Conservation (phyloP, 306 rosid species). For the Gynostemma pentaphyllum region DNA sequence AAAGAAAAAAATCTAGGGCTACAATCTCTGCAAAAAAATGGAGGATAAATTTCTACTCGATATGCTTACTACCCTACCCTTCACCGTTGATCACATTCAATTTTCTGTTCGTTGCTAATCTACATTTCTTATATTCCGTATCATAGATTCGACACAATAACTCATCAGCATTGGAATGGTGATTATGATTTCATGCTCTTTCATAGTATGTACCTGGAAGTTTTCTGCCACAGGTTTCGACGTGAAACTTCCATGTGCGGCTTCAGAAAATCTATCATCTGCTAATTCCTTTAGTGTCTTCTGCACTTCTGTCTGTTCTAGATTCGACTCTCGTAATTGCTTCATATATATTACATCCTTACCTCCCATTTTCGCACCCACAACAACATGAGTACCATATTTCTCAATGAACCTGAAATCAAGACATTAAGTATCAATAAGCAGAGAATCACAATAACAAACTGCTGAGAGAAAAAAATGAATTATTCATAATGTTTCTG, state of each 20-base stretch:
- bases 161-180: not conserved
- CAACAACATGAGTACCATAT: slow-evolving; percentile 80
- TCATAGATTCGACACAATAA: not conserved
- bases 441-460: not conserved
- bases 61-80: not conserved
- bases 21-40: not conserved
- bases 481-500: not conserved
- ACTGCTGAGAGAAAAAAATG: not conserved
- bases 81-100: not conserved
- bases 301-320: slow-evolving; percentile 53
- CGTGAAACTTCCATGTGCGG: slow-evolving; percentile 21
- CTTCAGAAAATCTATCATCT: slow-evolving; percentile 52
- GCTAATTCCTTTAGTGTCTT: slow-evolving; percentile 61
- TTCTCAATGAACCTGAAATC: slow-evolving; percentile 76
- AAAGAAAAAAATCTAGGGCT: not conserved
- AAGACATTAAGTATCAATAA: not conserved
- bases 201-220: slow-evolving; percentile 26
- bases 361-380: slow-evolving; percentile 96
- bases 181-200: not conserved
- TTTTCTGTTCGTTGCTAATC: not conserved
- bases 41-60: not conserved
- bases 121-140: not conserved
- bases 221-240: slow-evolving; percentile 29
- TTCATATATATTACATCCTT: slow-evolving; percentile 68
- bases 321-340: slow-evolving; percentile 51